These are phyloP conservation scores for Pichia sp. DNA, from an alignment of 1,139 yeast species.

Conservation along the genomic window DNA sequence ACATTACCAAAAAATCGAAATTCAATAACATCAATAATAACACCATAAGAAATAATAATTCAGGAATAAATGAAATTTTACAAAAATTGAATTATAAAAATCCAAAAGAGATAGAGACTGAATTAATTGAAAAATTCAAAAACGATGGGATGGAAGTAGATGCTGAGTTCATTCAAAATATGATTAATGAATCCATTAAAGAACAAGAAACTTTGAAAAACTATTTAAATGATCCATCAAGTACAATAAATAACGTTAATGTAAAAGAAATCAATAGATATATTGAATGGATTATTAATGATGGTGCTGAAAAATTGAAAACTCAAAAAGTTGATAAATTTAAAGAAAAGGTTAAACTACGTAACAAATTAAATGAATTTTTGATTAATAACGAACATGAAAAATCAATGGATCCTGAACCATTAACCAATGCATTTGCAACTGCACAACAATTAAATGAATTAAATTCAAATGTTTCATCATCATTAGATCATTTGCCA, in stretches of 20 bases:
- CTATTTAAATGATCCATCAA: conserved; percentile 14
- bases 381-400: not conserved
- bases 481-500: conserved; percentile 19
- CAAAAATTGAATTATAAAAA: conserved; percentile 5
- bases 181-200: conserved; percentile 22
- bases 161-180: conserved; percentile 22
- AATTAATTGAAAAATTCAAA: conserved; percentile 20
- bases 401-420: conserved; percentile 9
- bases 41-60: not conserved
- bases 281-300: conserved; percentile 26
- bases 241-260: conserved; percentile 13
- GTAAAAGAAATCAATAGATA: conserved; percentile 19
- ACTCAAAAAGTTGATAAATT: conserved; percentile 9
- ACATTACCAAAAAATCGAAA: not conserved
- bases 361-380: conserved; percentile 9
- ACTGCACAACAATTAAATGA: conserved; percentile 20
- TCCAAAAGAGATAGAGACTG: conserved; percentile 23
- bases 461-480: conserved; percentile 17
- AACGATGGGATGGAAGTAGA: conserved; percentile 26
- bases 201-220: conserved; percentile 17
- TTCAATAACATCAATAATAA: not conserved
- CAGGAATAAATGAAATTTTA: conserved; percentile 9
- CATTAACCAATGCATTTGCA: conserved; percentile 19
- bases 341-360: not conserved
- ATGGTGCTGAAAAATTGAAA: conserved; percentile 16